Base-by-base conservation (phyloP, 2,329 filamentous ascomycete genomes). In the Apiospora pterosperma region DNA sequence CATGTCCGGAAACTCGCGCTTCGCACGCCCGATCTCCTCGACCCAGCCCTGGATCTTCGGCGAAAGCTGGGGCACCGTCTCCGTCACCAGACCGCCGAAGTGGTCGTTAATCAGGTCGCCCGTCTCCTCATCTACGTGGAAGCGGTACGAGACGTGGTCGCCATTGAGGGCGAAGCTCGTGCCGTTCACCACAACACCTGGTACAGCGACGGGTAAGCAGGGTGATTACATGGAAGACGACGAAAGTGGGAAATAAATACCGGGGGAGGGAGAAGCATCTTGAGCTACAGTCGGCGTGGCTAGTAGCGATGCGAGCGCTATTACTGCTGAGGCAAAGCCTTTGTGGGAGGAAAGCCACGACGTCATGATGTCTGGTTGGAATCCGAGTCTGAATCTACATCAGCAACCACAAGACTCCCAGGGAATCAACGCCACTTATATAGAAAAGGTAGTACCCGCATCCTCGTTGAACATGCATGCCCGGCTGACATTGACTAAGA, bases 1-100 rank as follows among this genome's bases (percentile, higher is more conserved):
- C 5, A 87, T 77, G 65, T 90, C 88, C 1, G 88, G 88, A 63
- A 88, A 89, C 71, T 90, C 88, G 34, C 88, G 83, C 19, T 85
- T 82, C 19, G 82, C 72, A 48, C 84, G 85, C 12, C 81, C 82
- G 39, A 81, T 74, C 60, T 79, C 71, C 36, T 81, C 76, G 39
- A 82, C 77, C 88, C 88, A 90, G 55, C 88, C 88, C 21, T 80
- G 74, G 41, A 79, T 76, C 0, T 79, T 76, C 0, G 81, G 80
- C 4, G 82, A 71, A 41, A 80, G 77, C 1, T 79, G 76, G 0
- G 81, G 79, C 1, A 84, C 78, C 19, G 84, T 80, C 61, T 88
- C 87, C 2, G 81, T 81, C 3, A 83, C 78, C 1, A 79, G 80
- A 14, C 82, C 86, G 48, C 88, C 88, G 64, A 87, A 89, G 69